Evolutionary conservation across 192 early-diverging fungal species (phyloP).

Genomic region (Geosiphon pyriformis): DNA sequence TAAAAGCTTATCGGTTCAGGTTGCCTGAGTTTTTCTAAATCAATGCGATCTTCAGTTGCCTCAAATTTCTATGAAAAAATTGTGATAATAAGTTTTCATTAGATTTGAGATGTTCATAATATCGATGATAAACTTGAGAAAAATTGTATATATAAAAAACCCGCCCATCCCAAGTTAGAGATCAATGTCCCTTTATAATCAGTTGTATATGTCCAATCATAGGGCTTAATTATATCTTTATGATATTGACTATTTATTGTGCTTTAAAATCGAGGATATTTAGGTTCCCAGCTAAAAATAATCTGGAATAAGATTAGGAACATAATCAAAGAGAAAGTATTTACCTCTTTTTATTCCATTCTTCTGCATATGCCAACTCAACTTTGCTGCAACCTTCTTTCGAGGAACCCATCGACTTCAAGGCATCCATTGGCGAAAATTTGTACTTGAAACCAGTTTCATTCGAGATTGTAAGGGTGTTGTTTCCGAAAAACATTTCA

Average conservation of each 20-base stretch:
- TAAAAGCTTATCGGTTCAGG: conserved; percentile 90
- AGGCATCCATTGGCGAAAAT: conserved; percentile 70
- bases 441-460: conserved; percentile 46
- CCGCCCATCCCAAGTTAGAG: not conserved
- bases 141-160: not conserved
- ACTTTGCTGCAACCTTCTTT: conserved; percentile 63
- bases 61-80: conserved; percentile 27
- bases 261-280: too few relatives aligned
- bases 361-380: conserved; percentile 78
- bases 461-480: conserved; percentile 61
- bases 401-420: conserved; percentile 65
- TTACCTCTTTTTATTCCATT: conserved; percentile 81
- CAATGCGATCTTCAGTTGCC: conserved; percentile 48
- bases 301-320: too few relatives aligned
- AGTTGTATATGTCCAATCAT: conserved; percentile 96
- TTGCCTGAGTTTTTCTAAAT: conserved; percentile 67
- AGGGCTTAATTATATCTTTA: conserved; percentile 84
- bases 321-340: not conserved
- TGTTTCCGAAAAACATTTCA: conserved; percentile 97
- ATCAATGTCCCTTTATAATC: conserved; percentile 63
- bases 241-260: conserved; percentile 55
- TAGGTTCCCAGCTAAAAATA: too few relatives aligned
- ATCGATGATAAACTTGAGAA: too few relatives aligned
- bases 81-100: not conserved
- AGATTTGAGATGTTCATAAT: not conserved